These are phyloP conservation scores for Pelargonium nanum DNA, from an alignment of 345 rosid species.

Conservation along the genomic window DNA sequence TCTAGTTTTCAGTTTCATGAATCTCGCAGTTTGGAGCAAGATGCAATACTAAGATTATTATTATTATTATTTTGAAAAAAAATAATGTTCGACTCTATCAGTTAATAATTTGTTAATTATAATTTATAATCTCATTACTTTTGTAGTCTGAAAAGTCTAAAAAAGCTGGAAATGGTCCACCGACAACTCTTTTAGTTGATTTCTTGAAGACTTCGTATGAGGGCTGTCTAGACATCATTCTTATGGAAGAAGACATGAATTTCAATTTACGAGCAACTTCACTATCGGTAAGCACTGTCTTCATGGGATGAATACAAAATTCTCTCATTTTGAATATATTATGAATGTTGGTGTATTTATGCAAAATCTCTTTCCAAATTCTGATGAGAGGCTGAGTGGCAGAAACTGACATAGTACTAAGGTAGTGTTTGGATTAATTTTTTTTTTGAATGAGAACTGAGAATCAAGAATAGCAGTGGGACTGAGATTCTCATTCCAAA, in stretches of 20 bases:
- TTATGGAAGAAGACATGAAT: constrained; percentile 75
- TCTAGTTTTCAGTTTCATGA: no score
- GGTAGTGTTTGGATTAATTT: no score
- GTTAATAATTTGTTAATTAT: no score
- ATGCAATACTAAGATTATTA: no score
- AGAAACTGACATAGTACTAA: no score
- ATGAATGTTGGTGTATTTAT: background rate
- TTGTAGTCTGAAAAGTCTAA: constrained; percentile 83
- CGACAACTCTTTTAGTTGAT: constrained; percentile 49
- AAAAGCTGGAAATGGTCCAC: constrained; percentile 64
- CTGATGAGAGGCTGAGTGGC: no score
- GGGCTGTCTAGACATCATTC: constrained; percentile 42
- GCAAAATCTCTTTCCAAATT: background rate
- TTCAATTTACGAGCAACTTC: constrained; percentile 84
- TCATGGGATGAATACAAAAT: background rate
- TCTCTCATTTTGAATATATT: constrained; percentile 5
- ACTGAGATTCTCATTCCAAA: no score
- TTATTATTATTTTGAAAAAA: no score
- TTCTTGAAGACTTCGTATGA: constrained; percentile 47
- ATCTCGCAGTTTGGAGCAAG: no score
- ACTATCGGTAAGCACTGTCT: constrained; percentile 38
- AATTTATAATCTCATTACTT: background rate
- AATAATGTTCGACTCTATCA: no score
- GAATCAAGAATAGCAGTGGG: no score
- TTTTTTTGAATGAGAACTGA: no score